These are phyloP conservation scores for Coriaria nepalensis DNA, from an alignment of 306 rosid species.

Conservation along the genomic window DNA sequence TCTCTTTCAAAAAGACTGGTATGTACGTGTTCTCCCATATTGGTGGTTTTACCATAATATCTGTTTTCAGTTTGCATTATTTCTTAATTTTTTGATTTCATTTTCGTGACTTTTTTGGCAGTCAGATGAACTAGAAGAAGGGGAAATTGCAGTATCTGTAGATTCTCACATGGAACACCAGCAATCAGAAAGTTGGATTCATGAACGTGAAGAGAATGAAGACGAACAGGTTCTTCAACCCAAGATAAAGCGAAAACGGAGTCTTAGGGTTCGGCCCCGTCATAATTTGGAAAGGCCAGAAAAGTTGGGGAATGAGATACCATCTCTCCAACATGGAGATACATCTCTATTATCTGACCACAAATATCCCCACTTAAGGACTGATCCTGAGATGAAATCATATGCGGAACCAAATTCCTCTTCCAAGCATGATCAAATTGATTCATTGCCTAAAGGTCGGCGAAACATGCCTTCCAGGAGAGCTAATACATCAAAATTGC, in stretches of 20 bases:
- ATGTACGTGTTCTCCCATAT: slow-evolving; percentile 18
- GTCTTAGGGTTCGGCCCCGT: slow-evolving; percentile 78
- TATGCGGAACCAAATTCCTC: slow-evolving; percentile 33
- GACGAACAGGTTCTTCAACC: slow-evolving; percentile 94
- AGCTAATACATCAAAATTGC: slow-evolving; percentile 50
- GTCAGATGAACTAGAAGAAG: slow-evolving; percentile 88
- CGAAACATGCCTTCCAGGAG: slow-evolving; percentile 58
- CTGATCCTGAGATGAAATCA: slow-evolving; percentile 44
- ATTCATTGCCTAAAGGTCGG: slow-evolving; percentile 41
- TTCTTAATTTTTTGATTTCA: slow-evolving; percentile 1
- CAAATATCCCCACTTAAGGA: slow-evolving; percentile 38
- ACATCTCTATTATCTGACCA: slow-evolving; percentile 42
- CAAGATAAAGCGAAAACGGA: slow-evolving; percentile 80
- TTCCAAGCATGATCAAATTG: slow-evolving; percentile 53
- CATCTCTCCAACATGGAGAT: slow-evolving; percentile 51
- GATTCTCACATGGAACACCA: slow-evolving; percentile 87
- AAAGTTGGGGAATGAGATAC: slow-evolving; percentile 51
- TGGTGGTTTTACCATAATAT: slow-evolving; percentile 17
- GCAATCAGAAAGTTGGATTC: slow-evolving; percentile 86
- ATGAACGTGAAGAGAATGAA: slow-evolving; percentile 91
- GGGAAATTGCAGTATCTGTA: slow-evolving; percentile 88
- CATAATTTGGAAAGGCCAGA: slow-evolving; percentile 61
- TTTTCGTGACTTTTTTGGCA: slow-evolving; percentile 29
- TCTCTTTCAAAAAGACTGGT: slow-evolving; percentile 69
- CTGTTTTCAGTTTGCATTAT: slow-evolving; percentile 12